Base-by-base conservation (phyloP, 2,329 filamentous ascomycete genomes). In the Penicillium janthinellum region DNA sequence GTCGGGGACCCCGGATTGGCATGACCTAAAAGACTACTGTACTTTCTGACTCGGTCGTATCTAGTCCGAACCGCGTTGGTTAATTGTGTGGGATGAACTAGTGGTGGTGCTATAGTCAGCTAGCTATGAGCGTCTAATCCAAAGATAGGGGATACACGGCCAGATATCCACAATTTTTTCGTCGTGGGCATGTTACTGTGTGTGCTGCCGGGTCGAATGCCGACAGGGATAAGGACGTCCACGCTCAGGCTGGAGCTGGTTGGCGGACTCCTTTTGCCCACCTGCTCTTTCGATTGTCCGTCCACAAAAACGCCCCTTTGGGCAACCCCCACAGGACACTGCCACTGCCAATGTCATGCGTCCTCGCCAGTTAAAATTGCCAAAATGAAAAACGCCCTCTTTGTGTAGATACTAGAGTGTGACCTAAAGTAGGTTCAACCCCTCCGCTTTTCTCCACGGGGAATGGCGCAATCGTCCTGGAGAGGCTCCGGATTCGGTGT, bases 401-500 rank as follows among this genome's bases (percentile, higher is more conserved):
- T 35, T 20, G 47, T 49, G 11, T 15, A 37, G 15, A 14, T 20
- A 20, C 20, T 20, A 20, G 20, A 2, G 47, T 37, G 31, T 50
- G 31, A 50, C 48, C 31, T 50, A 37, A 50, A 35, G 31, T 22
- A 37, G 48, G 48, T 50, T 37, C 22, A 35, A 50, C 22, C 31
- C 48, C 48, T 37, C 31, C 20, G 8, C 48, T 39, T 51, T 38
- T 64, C 59, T 62, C 61, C 65, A 66, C 56, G 66, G 66, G 57
- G 60, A 64, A 67, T 67, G 64, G 57, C 58, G 58, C 55, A 56
- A 65, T 64, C 35, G 17, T 52, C 53, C 53, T 59, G 63, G 58
- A 57, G 62, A 64, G 61, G 12, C 28, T 55, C 63, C 63, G 64
- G 61, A 65, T 58, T 67, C 58, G 63, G 61, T 54, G 60, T 57